Base-by-base conservation (phyloP, 805 yeast species). In the Ogataea angusta region DNA sequence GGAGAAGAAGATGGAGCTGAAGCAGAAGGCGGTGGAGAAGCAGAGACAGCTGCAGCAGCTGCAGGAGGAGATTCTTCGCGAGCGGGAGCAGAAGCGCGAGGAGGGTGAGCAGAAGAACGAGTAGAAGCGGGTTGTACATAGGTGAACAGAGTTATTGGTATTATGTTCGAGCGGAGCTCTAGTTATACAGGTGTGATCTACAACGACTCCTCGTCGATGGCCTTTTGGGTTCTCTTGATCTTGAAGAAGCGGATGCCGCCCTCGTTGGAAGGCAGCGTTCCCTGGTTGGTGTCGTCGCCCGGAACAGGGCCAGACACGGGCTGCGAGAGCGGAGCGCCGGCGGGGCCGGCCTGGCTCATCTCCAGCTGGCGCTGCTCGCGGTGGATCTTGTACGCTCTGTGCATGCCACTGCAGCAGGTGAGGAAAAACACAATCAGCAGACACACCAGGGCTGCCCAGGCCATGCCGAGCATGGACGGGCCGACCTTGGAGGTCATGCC, bases 231-330 rank as follows among this genome's bases (percentile, higher is more conserved):
- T 57, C 76, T 80, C 67, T 82, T 80, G 47, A 84, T 80, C 55
- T 80, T 82, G 72, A 83, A 84, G 64, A 83, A 84, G 64, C 85
- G 80, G 55, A 84, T 82, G 34, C 90, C 90, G 47, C 73, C 69
- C 42, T 73, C 75, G 42, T 69, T 61, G 16, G 56, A 64, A 30
- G 60, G 56, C 30, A 52, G 45, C 10, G 56, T 39, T 18, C 54
- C 53, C 30, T 50, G 55, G 34, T 45, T 33, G 24, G 30, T 26
- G 9, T 61, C 54, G 9, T 57, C 51, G 48, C 60, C 30, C 54
- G 50, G 64, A 45, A 47, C 46, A 24, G 53, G 50, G 52, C 60
- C 48, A 49, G 65, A 42, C 49, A 35, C 43, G 39, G 43, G 45
- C 33, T 41, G 13, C 10, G 32, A 27, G 22, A 30, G 18, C 35